Percentiles rank a stretch among this genome's conserved stretches.
phyloP scores from a whole-genome alignment of 1,284 basidiomycete species.

The Pseudozyma flocculosa region DNA sequence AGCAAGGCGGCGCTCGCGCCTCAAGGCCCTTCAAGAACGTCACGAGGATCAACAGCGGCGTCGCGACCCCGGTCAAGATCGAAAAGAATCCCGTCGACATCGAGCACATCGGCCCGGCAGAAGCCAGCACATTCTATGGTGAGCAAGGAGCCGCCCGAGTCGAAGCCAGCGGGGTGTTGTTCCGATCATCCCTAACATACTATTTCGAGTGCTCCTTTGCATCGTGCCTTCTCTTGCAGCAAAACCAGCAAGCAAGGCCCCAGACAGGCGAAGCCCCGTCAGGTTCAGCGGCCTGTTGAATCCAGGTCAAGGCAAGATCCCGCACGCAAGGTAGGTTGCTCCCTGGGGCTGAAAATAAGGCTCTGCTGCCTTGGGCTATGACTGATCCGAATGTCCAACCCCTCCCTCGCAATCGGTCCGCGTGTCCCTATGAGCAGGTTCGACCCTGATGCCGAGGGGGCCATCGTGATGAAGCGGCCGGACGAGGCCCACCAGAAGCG shows the following conservation, averaged over 20 bases:
- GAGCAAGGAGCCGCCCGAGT: conserved; percentile 7
- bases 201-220: no score
- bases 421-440: conserved; percentile 7
- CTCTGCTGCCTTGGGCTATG: not conserved
- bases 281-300: conserved; percentile 21
- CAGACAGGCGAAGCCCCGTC: conserved; percentile 13
- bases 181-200: no score
- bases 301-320: conserved; percentile 17
- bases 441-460: conserved; percentile 61
- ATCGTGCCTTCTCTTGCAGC: not conserved
- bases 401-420: no score
- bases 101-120: conserved; percentile 22
- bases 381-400: no score
- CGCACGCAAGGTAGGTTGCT: conserved; percentile 16
- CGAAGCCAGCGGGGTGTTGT: no score
- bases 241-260: conserved; percentile 6
- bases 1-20: no score
- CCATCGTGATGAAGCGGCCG: conserved; percentile 83
- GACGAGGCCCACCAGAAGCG: conserved; percentile 68
- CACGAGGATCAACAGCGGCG: not conserved
- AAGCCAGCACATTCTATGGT: conserved; percentile 32
- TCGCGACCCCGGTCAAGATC: no score
- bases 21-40: not conserved
- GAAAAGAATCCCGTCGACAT: conserved; percentile 15
- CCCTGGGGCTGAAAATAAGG: not conserved